Evolutionary conservation across 371 early-diverging fungal species (phyloP).

Genomic region (Phascolomyces articulosus): DNA sequence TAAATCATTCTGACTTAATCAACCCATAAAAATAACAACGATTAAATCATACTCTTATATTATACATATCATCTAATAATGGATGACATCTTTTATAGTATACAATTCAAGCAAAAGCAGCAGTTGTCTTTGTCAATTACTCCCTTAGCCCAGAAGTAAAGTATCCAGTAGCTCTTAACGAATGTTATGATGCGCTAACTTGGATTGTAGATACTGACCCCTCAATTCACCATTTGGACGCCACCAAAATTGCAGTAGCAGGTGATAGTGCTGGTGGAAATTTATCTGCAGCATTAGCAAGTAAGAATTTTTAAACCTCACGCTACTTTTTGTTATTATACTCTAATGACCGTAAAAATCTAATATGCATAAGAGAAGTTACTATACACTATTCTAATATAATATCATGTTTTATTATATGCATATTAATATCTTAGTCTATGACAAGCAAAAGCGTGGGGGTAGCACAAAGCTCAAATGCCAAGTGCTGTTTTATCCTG

Average conservation of each 20-base stretch:
- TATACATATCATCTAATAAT: too few relatives aligned
- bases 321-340: too few relatives aligned
- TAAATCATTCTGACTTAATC: too few relatives aligned
- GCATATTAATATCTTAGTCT: too few relatives aligned
- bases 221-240: slow-evolving; percentile 21
- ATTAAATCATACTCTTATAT: too few relatives aligned
- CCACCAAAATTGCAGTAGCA: slow-evolving; percentile 22
- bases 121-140: slow-evolving; percentile 29
- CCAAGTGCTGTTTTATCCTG: slow-evolving; percentile 36
- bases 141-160: slow-evolving; percentile 28
- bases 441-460: slow-evolving; percentile 30
- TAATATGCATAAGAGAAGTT: too few relatives aligned
- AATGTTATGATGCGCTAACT: slow-evolving; percentile 31
- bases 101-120: slow-evolving; percentile 8
- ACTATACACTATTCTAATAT: background rate
- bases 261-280: slow-evolving; percentile 46
- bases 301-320: slow-evolving; percentile 4
- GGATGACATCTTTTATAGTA: too few relatives aligned
- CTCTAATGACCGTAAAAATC: too few relatives aligned
- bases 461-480: slow-evolving; percentile 20
- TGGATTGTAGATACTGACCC: slow-evolving; percentile 24
- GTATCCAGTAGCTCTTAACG: slow-evolving; percentile 32
- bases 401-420: background rate
- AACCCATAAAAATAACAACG: too few relatives aligned
- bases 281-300: slow-evolving; percentile 23